Evolutionary conservation across 345 rosid species (phyloP).

Genomic region (Salix suchowensis): DNA sequence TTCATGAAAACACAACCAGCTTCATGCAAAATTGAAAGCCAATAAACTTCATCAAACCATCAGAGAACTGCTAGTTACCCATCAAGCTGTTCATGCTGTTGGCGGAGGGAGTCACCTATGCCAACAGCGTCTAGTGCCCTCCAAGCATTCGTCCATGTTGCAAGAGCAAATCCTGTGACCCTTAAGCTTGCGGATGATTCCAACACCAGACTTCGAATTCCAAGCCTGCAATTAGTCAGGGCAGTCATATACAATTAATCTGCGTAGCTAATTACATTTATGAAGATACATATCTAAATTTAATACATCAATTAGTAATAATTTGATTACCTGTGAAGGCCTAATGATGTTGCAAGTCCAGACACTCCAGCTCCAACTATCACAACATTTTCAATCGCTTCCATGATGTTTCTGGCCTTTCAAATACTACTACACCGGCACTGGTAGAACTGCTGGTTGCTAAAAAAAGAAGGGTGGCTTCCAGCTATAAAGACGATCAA

Average conservation of each 20-base stretch:
- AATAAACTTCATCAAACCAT: too few species aligned
- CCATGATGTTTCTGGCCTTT: background rate
- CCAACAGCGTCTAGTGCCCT: conserved; percentile 65
- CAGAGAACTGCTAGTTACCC: conserved; percentile 19
- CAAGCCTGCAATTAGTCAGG: conserved; percentile 40
- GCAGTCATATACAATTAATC: too few species aligned
- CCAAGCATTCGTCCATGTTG: conserved; percentile 62
- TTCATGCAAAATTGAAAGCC: too few species aligned
- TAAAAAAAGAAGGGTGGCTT: too few species aligned
- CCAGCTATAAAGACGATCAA: too few species aligned
- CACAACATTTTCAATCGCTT: conserved; percentile 30
- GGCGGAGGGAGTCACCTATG: conserved; percentile 43
- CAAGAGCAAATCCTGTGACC: conserved; percentile 49
- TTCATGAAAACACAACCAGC: too few species aligned
- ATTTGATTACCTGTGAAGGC: conserved; percentile 45
- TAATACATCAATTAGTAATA: too few species aligned
- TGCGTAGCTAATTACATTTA: too few species aligned
- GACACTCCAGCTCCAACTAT: conserved; percentile 68
- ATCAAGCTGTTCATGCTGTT: conserved; percentile 31
- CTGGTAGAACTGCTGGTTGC: too few species aligned
- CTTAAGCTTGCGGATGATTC: conserved; percentile 61
- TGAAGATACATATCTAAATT: too few species aligned
- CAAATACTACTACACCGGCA: too few species aligned
- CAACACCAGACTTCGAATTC: conserved; percentile 59
- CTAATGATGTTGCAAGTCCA: conserved; percentile 59